These are phyloP conservation scores for Kalaharituber pfeilii DNA, from an alignment of 2,329 filamentous ascomycete genomes.

Conservation along the genomic window DNA sequence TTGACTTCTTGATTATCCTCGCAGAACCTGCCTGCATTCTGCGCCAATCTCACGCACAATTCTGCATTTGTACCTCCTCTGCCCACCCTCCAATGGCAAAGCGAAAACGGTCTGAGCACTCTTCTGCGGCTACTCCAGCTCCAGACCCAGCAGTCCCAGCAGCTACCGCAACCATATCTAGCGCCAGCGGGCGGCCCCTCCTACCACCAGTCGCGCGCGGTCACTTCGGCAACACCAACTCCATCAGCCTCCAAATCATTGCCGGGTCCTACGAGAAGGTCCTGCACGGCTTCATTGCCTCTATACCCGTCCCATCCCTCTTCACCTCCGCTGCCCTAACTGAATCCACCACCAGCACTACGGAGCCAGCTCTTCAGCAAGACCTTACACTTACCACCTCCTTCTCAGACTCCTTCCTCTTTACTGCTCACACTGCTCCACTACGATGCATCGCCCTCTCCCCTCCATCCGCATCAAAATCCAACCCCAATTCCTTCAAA, in stretches of 20 bases:
- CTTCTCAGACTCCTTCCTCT: slow-evolving; percentile 87
- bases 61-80: too few species aligned
- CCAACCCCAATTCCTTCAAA: slow-evolving; percentile 34
- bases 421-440: slow-evolving; percentile 79
- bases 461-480: slow-evolving; percentile 41
- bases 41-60: too few species aligned
- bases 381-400: slow-evolving; percentile 15
- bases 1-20: too few species aligned
- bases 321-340: slow-evolving; percentile 2
- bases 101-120: slow-evolving; percentile 17
- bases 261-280: slow-evolving; percentile 88
- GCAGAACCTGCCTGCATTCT: too few species aligned
- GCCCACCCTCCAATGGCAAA: slow-evolving; percentile 13
- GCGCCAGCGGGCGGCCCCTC: slow-evolving; percentile 4
- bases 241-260: slow-evolving; percentile 54
- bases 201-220: slow-evolving; percentile 7
- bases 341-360: slow-evolving; percentile 24
- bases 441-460: slow-evolving; percentile 81
- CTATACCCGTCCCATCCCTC: slow-evolving; percentile 30
- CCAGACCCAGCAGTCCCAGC: neutral
- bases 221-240: slow-evolving; percentile 3
- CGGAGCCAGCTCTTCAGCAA: slow-evolving; percentile 9
- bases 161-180: slow-evolving; percentile 4
- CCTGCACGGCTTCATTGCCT: slow-evolving; percentile 76
- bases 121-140: slow-evolving; percentile 1